Base-by-base conservation (phyloP, 805 yeast species). In the Ogataea ganodermae region DNA sequence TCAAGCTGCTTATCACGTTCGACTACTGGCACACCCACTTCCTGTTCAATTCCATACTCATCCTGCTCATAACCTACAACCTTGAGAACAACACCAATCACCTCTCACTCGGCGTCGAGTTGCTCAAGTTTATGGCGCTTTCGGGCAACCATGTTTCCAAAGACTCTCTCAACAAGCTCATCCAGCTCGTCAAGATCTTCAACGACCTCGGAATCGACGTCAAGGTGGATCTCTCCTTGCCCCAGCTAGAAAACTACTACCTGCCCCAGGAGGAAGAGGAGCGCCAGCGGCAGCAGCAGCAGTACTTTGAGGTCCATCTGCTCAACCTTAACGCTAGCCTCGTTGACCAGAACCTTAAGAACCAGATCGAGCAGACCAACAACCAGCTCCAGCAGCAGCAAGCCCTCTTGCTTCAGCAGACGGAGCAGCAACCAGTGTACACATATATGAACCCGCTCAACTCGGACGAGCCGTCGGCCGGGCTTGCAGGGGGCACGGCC, bases 11-110 rank as follows among this genome's bases (percentile, higher is more conserved):
- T 39, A 65, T 67, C 5, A 64, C 70, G 16, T 69, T 63, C 58
- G 74, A 71, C 27, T 69, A 68, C 52, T 68, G 71, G 70, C 73
- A 70, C 53, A 67, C 68, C 3, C 68, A 71, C 48, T 68, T 66
- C 49, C 57, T 71, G 37, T 69, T 69, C 48, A 61, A 69, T 17
- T 59, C 74, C 0, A 49, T 68, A 8, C 48, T 69, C 41, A 63
- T 70, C 12, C 52, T 63, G 33, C 42, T 56, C 23, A 60, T 61
- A 40, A 57, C 63, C 8, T 46, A 50, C 39, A 46, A 40, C 16
- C 42, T 45, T 22, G 52, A 51, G 44, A 44, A 45, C 38, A 52
- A 53, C 33, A 27, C 17, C 16, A 27, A 38, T 6, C 35, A 45
- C 22, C 37, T 58, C 39, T 24, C 35, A 16, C 40, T 50, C 14